phyloP scores from a whole-genome alignment of 164 flowering plant species.

The Annona squamosa region DNA sequence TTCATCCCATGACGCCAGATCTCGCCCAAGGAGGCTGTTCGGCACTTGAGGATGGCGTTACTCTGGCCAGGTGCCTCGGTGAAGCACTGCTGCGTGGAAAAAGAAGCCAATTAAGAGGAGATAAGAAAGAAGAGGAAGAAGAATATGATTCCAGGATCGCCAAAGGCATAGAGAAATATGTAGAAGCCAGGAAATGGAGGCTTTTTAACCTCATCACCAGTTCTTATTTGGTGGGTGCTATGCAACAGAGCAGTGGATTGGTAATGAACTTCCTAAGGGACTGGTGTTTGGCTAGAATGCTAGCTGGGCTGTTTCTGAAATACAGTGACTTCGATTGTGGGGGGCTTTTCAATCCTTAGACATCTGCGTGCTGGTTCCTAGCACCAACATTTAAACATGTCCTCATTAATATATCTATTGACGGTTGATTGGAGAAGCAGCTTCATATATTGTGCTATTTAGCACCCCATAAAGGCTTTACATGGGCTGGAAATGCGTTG shows the following conservation, averaged over 20 bases:
- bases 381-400: no score
- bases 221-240: conserved; percentile 11
- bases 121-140: conserved; percentile 26
- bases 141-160: conserved; percentile 38
- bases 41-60: conserved; percentile 44
- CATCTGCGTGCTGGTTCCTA: background rate
- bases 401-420: no score
- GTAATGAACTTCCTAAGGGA: conserved; percentile 15
- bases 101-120: background rate
- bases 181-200: conserved; percentile 14
- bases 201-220: conserved; percentile 5
- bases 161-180: conserved; percentile 8
- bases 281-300: conserved; percentile 2
- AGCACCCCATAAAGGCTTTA: no score
- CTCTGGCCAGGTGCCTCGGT: conserved; percentile 38
- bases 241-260: conserved; percentile 11
- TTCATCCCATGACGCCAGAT: conserved; percentile 66
- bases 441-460: no score
- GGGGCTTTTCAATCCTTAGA: background rate
- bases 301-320: conserved; percentile 12
- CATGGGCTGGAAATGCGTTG: no score
- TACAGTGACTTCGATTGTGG: conserved; percentile 16
- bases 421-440: no score
- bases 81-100: conserved; percentile 21
- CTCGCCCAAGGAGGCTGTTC: conserved; percentile 47